These are phyloP conservation scores for Pyrenochaeta sp. DNA, from an alignment of 2,329 filamentous ascomycete species.

Conservation along the genomic window DNA sequence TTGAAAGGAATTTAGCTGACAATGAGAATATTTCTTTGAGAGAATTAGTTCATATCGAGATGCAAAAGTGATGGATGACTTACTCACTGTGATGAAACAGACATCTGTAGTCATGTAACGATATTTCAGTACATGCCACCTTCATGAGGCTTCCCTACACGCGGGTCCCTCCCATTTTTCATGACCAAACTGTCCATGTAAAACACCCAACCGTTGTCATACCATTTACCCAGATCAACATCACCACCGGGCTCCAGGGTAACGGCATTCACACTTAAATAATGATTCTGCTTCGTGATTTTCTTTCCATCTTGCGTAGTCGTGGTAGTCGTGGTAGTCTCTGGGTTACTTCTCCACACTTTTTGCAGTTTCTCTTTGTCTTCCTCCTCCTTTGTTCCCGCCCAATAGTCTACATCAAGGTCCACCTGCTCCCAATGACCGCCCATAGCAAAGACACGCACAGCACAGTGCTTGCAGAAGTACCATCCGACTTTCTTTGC, in stretches of 20 bases:
- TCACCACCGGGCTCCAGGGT: constrained; percentile 38
- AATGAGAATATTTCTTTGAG: too few relatives aligned
- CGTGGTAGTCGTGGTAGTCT: constrained; percentile 13
- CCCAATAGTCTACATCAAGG: constrained; percentile 31
- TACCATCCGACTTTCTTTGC: constrained; percentile 49
- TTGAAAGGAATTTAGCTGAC: too few relatives aligned
- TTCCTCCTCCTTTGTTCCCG: constrained; percentile 13
- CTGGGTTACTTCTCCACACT: constrained; percentile 32
- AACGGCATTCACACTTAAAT: constrained; percentile 44
- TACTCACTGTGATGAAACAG: not conserved
- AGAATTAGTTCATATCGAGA: too few relatives aligned
- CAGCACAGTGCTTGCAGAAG: constrained; percentile 58
- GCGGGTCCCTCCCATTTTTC: not conserved
- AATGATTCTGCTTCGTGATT: constrained; percentile 21
- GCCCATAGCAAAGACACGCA: constrained; percentile 53
- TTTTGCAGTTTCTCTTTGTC: constrained; percentile 21
- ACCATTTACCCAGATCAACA: constrained; percentile 41
- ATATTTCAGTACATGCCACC: constrained; percentile 17
- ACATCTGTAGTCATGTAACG: not conserved
- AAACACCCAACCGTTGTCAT: constrained; percentile 43
- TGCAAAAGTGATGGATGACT: too few relatives aligned
- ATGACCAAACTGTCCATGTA: constrained; percentile 33
- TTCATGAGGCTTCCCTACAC: constrained; percentile 7
- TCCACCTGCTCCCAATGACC: constrained; percentile 31
- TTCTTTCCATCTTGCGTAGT: constrained; percentile 21